These are phyloP conservation scores for Blastocystis sp. DNA, from an alignment of 352 stramenopile genomes.

Conservation along the genomic window DNA sequence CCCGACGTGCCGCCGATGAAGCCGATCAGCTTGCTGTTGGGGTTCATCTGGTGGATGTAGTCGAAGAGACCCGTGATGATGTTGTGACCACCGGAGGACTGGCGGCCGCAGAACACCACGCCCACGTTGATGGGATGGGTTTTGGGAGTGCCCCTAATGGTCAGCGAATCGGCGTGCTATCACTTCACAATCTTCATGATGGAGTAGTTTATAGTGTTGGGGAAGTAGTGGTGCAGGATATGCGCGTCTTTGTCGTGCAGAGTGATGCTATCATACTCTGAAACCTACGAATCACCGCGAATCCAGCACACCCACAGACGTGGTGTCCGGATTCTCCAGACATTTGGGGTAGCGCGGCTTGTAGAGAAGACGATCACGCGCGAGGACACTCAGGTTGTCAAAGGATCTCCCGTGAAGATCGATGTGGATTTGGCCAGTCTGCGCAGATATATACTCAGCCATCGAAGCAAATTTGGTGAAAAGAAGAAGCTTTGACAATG, in stretches of 20 bases:
- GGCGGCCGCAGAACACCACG: constrained; percentile 74
- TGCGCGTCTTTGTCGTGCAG: constrained; percentile 9
- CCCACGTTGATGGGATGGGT: constrained; percentile 69
- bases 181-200: constrained; percentile 59
- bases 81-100: constrained; percentile 74
- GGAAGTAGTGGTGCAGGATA: constrained; percentile 56
- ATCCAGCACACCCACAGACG: neutral
- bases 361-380: constrained; percentile 21
- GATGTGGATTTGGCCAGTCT: constrained; percentile 57
- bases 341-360: constrained; percentile 9
- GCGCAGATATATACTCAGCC: constrained; percentile 50
- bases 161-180: neutral
- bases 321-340: constrained; percentile 2
- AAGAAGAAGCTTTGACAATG: constrained; percentile 22
- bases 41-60: constrained; percentile 64
- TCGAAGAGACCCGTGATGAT: constrained; percentile 72
- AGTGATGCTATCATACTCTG: constrained; percentile 30
- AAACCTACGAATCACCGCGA: constrained; percentile 10
- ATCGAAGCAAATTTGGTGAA: neutral
- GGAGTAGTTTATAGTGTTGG: constrained; percentile 40
- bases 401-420: constrained; percentile 43
- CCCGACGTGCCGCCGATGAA: constrained; percentile 69
- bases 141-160: constrained; percentile 1
- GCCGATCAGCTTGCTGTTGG: constrained; percentile 53
- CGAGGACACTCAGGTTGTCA: constrained; percentile 18